phyloP scores from a whole-genome alignment of 352 stramenopile species.

The Globisporangium abappressorium region DNA sequence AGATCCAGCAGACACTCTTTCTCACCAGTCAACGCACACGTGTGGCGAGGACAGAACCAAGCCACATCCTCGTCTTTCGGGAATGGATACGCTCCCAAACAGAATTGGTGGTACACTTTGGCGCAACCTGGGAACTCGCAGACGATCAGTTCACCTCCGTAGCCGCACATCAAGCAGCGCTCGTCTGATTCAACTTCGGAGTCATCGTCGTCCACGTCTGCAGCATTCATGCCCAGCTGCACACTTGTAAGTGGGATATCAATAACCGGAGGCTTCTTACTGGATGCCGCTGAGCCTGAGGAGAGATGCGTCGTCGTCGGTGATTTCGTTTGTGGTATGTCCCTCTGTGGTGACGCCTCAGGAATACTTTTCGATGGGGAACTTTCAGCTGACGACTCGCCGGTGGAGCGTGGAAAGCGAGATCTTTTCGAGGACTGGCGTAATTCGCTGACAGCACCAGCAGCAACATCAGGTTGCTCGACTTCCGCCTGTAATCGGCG shows the following conservation, averaged over 20 bases:
- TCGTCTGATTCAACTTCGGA: slow-evolving; percentile 67
- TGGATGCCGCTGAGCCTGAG: background rate
- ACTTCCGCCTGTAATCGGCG: slow-evolving; percentile 43
- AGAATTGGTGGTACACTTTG: slow-evolving; percentile 89
- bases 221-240: slow-evolving; percentile 23
- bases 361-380: slow-evolving; percentile 31
- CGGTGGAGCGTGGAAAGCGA: slow-evolving; percentile 25
- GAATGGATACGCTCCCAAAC: slow-evolving; percentile 73
- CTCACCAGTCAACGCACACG: slow-evolving; percentile 58
- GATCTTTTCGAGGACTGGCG: slow-evolving; percentile 52
- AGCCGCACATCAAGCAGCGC: slow-evolving; percentile 74
- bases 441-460: slow-evolving; percentile 8
- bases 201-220: slow-evolving; percentile 33
- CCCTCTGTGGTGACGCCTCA: slow-evolving; percentile 35
- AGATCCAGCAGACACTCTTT: slow-evolving; percentile 49
- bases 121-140: slow-evolving; percentile 79
- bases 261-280: slow-evolving; percentile 41
- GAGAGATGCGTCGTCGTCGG: background rate
- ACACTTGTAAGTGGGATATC: slow-evolving; percentile 30
- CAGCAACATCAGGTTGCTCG: background rate
- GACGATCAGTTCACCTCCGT: slow-evolving; percentile 78
- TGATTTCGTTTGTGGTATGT: slow-evolving; percentile 12
- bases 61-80: slow-evolving; percentile 76
- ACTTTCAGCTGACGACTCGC: slow-evolving; percentile 42
- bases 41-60: slow-evolving; percentile 81